These are phyloP conservation scores for Pulveroboletus sp. DNA, from an alignment of 1,284 basidiomycete species.

Conservation along the genomic window DNA sequence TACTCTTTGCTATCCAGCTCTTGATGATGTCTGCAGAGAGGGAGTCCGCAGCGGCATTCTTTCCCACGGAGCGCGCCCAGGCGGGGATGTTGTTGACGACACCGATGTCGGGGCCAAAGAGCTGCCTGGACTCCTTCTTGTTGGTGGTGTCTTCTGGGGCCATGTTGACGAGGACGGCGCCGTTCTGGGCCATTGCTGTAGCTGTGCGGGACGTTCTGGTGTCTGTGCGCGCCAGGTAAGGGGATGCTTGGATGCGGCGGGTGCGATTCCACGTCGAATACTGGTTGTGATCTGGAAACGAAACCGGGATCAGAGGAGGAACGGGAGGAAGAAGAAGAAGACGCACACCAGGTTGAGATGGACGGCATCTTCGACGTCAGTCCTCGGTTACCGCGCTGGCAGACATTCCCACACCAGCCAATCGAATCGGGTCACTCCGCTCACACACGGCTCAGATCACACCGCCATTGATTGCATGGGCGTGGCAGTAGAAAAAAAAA, in stretches of 20 bases:
- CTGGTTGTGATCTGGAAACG: conserved; percentile 46
- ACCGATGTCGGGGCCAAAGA: conserved; percentile 70
- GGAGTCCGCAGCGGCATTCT: conserved; percentile 32
- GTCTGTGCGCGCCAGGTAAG: conserved; percentile 52
- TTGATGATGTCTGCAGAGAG: conserved; percentile 53
- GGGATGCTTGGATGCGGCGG: conserved; percentile 48
- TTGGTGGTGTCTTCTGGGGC: conserved; percentile 25
- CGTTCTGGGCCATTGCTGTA: conserved; percentile 45
- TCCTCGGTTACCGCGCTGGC: not conserved
- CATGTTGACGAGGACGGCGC: conserved; percentile 44
- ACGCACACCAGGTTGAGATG: conserved; percentile 41
- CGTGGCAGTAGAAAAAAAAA: conserved; percentile 24
- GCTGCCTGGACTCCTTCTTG: conserved; percentile 47
- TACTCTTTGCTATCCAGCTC: conserved; percentile 81
- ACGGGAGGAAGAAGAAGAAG: not conserved
- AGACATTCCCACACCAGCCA: conserved; percentile 6
- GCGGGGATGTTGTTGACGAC: conserved; percentile 47
- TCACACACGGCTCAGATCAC: conserved; percentile 9
- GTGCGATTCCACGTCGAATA: conserved; percentile 59
- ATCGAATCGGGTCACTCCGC: too few species aligned
- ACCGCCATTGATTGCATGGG: conserved; percentile 8
- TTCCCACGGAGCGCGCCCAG: conserved; percentile 44
- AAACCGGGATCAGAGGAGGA: not conserved
- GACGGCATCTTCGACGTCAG: conserved; percentile 31
- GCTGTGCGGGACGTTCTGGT: conserved; percentile 47